Percentiles rank a stretch among this genome's conserved stretches.
phyloP scores from a whole-genome alignment of 2,329 filamentous ascomycete species.

The Colletotrichum graminicola region DNA sequence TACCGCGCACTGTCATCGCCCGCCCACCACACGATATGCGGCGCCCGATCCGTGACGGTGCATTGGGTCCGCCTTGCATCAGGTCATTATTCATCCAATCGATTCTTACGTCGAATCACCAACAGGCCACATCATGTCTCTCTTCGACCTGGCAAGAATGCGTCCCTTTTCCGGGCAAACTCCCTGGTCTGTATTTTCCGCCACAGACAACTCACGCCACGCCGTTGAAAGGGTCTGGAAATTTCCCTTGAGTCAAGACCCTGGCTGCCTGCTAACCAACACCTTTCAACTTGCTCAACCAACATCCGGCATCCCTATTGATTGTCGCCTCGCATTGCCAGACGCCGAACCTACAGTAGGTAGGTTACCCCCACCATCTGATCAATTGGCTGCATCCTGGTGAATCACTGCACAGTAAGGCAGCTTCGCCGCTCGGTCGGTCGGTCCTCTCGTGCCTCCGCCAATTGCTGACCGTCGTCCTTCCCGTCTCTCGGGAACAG shows the following conservation, averaged over 20 bases:
- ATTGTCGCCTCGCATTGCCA: background rate
- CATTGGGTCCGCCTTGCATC: conserved; percentile 29
- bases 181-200: background rate
- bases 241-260: conserved; percentile 22
- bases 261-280: background rate
- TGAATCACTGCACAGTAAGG: conserved; percentile 3
- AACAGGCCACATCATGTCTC: conserved; percentile 20
- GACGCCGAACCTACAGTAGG: background rate
- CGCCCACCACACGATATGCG: background rate
- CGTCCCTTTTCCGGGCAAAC: conserved; percentile 19
- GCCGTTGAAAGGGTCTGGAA: conserved; percentile 16
- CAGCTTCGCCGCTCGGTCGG: background rate
- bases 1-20: background rate
- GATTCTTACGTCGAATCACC: conserved; percentile 24
- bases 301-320: background rate
- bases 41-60: conserved; percentile 6
- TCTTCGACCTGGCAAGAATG: background rate
- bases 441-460: background rate
- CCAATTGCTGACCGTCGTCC: background rate
- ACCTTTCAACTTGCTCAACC: conserved; percentile 9
- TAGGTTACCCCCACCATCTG: conserved; percentile 2
- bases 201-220: conserved; percentile 7
- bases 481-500: background rate
- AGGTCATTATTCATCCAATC: conserved; percentile 30
- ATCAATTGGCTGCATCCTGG: conserved; percentile 16